Evolutionary conservation across 1,284 basidiomycete genomes (phyloP).

Genomic region (Flammula alnicola): DNA sequence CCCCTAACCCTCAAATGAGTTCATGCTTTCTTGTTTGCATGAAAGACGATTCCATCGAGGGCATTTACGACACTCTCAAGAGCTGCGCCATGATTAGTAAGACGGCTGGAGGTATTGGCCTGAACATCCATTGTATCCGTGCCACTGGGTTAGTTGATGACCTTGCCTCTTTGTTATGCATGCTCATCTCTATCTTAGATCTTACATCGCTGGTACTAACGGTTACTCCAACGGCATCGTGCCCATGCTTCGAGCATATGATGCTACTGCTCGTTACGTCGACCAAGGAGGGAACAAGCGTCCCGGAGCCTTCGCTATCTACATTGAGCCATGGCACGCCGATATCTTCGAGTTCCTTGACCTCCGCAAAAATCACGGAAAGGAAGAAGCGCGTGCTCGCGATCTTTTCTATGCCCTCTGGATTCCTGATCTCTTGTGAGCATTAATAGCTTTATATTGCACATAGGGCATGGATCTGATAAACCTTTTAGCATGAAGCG

Average conservation of each 20-base stretch:
- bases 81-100: constrained; percentile 99
- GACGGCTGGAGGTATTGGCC: constrained; percentile 97
- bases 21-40: constrained; percentile 98
- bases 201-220: constrained; percentile 94
- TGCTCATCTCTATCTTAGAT: constrained; percentile 44
- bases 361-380: constrained; percentile 98
- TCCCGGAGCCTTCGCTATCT: constrained; percentile 97
- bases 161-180: constrained; percentile 22
- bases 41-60: constrained; percentile 99
- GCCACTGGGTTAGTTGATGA: constrained; percentile 78
- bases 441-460: constrained; percentile 18
- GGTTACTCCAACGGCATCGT: constrained; percentile 99
- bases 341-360: constrained; percentile 99
- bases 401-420: constrained; percentile 99
- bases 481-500: constrained; percentile 80
- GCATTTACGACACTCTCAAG: constrained; percentile 99
- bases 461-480: constrained; percentile 1
- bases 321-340: constrained; percentile 97
- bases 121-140: constrained; percentile 97
- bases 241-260: constrained; percentile 98
- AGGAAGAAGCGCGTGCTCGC: constrained; percentile 96
- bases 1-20: constrained; percentile 92
- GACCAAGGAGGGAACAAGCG: constrained; percentile 99
- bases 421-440: constrained; percentile 96
- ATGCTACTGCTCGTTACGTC: constrained; percentile 98